Conservation (phyloP, 371 early-diverging fungal genomes). For the Circinella minor region DNA sequence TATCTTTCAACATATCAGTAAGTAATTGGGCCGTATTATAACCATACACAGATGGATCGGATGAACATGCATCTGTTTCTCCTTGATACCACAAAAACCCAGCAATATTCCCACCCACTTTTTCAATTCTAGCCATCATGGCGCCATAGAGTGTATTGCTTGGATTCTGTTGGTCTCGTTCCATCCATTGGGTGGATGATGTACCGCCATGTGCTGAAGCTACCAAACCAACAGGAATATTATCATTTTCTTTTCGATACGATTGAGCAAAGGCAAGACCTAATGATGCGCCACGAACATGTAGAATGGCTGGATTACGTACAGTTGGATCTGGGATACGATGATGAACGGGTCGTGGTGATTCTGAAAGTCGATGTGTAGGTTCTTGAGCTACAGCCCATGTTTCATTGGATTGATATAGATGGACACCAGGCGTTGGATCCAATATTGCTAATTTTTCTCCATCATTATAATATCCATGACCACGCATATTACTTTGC, state of each 20-base stretch:
- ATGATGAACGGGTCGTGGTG: constrained; percentile 37
- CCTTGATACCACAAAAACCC: constrained; percentile 56
- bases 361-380: constrained; percentile 29
- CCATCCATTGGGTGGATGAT: constrained; percentile 34
- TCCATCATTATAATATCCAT: constrained; percentile 28
- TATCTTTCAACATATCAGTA: constrained; percentile 16
- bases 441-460: background rate
- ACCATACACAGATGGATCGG: constrained; percentile 12
- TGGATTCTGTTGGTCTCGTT: constrained; percentile 10
- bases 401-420: constrained; percentile 39
- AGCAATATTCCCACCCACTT: constrained; percentile 25
- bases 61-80: constrained; percentile 36
- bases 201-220: constrained; percentile 51
- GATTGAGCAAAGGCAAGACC: constrained; percentile 33
- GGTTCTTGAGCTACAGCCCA: constrained; percentile 40
- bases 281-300: constrained; percentile 37
- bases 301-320: constrained; percentile 22
- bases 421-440: constrained; percentile 14
- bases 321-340: constrained; percentile 46
- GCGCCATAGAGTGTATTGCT: constrained; percentile 42
- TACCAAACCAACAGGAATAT: constrained; percentile 43
- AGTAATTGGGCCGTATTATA: constrained; percentile 25
- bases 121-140: constrained; percentile 31
- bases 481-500: constrained; percentile 55
- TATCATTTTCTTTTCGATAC: constrained; percentile 20